Conservation (phyloP, 83 land plant genomes). For the Thuja plicata region DNA sequence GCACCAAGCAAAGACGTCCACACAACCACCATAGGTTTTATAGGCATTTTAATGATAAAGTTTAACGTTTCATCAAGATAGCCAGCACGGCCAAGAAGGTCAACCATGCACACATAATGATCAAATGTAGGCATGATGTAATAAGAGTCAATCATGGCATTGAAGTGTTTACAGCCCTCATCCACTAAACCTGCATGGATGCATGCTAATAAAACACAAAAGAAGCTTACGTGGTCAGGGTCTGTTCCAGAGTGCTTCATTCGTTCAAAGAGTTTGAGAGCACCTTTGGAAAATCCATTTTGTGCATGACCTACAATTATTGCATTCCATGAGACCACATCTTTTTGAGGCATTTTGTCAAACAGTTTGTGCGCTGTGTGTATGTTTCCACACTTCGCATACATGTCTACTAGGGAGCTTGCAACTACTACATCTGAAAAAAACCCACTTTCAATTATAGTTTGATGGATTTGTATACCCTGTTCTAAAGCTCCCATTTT, state of each 20-base stretch:
- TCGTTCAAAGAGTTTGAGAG: conserved; percentile 12
- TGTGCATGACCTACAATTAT: conserved; percentile 19
- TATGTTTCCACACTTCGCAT: not conserved
- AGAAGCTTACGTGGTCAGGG: conserved; percentile 1
- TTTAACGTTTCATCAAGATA: not conserved
- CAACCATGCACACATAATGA: conserved; percentile 9
- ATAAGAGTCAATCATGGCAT: conserved; percentile 4
- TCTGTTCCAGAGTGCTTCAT: conserved; percentile 7
- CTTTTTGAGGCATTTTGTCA: not conserved
- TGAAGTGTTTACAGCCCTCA: conserved; percentile 9
- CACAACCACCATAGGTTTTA: not conserved
- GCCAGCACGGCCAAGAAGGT: conserved; percentile 8
- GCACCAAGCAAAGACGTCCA: not conserved
- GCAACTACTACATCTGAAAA: not conserved
- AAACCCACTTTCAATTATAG: not conserved
- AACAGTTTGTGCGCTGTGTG: not conserved
- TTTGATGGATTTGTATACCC: not conserved
- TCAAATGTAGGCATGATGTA: not conserved
- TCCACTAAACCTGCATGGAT: conserved; percentile 11
- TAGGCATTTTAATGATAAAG: conserved; percentile 7
- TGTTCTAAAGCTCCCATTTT: not conserved
- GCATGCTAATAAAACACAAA: conserved; percentile 17
- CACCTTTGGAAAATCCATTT: conserved; percentile 5
- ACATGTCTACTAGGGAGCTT: not conserved
- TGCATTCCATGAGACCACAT: conserved; percentile 11